Evolutionary conservation across 352 stramenopile genomes (phyloP).

Genomic region (Globisporangium sylvaticum): DNA sequence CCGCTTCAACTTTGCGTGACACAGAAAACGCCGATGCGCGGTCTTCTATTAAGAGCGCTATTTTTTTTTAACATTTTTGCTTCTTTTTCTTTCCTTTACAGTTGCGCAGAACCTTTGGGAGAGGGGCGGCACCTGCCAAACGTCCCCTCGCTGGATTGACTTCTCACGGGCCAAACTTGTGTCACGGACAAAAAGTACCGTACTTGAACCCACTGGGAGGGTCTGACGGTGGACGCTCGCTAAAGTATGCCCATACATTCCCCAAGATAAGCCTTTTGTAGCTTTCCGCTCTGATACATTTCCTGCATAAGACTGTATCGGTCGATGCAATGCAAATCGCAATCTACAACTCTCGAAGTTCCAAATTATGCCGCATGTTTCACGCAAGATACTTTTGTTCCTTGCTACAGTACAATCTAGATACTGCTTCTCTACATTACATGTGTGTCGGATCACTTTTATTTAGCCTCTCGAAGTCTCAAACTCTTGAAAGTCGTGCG

Average conservation of each 20-base stretch:
- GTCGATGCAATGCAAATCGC: neutral
- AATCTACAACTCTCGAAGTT: neutral
- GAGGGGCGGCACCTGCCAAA: neutral
- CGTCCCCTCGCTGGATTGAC: neutral
- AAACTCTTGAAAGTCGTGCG: neutral
- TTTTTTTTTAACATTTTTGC: slow-evolving; percentile 10
- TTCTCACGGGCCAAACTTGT: neutral
- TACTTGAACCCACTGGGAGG: neutral
- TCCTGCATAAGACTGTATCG: neutral
- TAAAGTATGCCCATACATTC: neutral
- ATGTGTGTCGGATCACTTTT: too few species aligned
- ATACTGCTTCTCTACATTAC: neutral
- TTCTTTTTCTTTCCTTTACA: neutral
- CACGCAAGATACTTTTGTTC: neutral
- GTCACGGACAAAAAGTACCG: neutral
- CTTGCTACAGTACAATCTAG: neutral
- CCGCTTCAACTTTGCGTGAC: neutral
- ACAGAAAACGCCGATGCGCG: neutral
- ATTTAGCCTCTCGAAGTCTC: neutral
- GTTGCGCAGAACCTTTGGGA: neutral
- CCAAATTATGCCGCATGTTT: neutral
- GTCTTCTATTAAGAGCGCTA: neutral
- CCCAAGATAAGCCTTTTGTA: neutral
- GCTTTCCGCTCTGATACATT: neutral
- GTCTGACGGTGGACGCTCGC: neutral